Conservation (phyloP, 352 stramenopile species). For the Phytophthora syringae region DNA sequence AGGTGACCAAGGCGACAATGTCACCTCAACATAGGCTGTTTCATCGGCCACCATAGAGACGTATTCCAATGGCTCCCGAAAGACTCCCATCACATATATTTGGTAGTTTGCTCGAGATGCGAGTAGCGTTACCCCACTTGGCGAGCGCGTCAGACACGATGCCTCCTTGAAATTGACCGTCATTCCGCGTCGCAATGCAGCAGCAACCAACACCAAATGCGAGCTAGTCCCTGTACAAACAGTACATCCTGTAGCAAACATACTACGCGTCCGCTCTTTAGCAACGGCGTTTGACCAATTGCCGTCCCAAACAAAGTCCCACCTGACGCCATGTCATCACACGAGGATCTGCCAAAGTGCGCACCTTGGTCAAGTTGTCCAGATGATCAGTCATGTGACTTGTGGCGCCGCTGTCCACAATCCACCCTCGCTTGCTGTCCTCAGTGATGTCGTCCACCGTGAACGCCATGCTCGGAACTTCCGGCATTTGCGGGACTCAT, state of each 20-base stretch:
- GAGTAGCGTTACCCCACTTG: background rate
- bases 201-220: constrained; percentile 6
- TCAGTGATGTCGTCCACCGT: constrained; percentile 5
- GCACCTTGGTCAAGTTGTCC: constrained; percentile 10
- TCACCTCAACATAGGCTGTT: constrained; percentile 6
- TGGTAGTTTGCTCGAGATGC: background rate
- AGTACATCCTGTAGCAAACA: constrained; percentile 14
- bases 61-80: background rate
- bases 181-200: constrained; percentile 7
- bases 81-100: constrained; percentile 7
- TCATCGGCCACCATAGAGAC: background rate
- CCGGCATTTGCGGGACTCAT: too few relatives aligned
- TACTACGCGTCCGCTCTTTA: background rate
- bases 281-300: background rate
- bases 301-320: constrained; percentile 1
- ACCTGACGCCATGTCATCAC: constrained; percentile 5
- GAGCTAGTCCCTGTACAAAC: constrained; percentile 8
- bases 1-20: constrained; percentile 2
- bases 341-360: background rate
- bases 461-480: constrained; percentile 7
- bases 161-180: background rate
- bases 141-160: background rate
- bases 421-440: constrained; percentile 9
- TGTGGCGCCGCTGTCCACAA: constrained; percentile 6
- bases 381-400: constrained; percentile 23